Evolutionary conservation across 176 grass and related monocot species (phyloP).

Genomic region (Cymbopogon citratus): DNA sequence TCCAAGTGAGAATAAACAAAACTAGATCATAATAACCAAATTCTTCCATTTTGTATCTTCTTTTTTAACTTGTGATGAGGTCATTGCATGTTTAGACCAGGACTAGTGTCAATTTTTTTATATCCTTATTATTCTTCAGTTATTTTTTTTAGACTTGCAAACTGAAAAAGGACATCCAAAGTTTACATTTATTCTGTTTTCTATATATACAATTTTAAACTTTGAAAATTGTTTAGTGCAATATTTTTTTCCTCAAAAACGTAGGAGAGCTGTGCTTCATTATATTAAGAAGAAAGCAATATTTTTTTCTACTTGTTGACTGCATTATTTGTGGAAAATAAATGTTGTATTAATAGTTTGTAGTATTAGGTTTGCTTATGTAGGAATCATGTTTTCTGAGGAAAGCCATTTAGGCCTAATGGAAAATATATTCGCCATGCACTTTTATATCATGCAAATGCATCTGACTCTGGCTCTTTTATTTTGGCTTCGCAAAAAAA

Average conservation of each 20-base stretch:
- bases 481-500: too few species aligned
- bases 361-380: neutral
- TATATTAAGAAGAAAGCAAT: too few species aligned
- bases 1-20: constrained; percentile 28
- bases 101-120: too few species aligned
- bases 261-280: too few species aligned
- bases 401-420: neutral
- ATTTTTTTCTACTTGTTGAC: too few species aligned
- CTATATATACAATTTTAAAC: neutral
- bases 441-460: neutral
- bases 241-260: too few species aligned
- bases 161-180: neutral
- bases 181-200: neutral
- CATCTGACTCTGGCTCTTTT: neutral
- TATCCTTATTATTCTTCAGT: neutral
- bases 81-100: neutral
- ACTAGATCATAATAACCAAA: neutral
- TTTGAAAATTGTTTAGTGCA: neutral
- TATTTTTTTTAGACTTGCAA: neutral
- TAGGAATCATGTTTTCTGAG: neutral
- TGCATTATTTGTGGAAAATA: neutral
- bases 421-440: too few species aligned
- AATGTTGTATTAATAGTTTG: neutral
- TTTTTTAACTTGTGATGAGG: neutral
- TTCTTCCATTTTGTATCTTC: neutral